phyloP scores from a whole-genome alignment of 306 rosid species.

The Alnus glutinosa region DNA sequence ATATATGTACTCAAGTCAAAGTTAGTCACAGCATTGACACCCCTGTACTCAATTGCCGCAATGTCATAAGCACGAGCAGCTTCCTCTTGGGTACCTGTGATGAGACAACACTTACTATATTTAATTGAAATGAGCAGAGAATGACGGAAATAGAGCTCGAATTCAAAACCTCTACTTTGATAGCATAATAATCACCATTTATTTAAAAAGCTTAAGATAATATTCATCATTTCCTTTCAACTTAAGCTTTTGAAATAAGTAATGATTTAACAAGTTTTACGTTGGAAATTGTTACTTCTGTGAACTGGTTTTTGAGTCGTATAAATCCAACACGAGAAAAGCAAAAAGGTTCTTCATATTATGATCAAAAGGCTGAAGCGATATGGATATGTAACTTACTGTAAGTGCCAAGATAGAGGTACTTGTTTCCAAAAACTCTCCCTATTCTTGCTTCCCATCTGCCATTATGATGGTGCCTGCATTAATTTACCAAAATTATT shows the following conservation, averaged over 20 bases:
- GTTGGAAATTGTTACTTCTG: too few species aligned
- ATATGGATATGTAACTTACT: constrained; percentile 45
- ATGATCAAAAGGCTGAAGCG: background rate
- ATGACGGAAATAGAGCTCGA: too few species aligned
- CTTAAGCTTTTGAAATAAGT: too few species aligned
- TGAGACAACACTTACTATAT: background rate
- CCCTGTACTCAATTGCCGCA: constrained; percentile 91
- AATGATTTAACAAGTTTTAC: too few species aligned
- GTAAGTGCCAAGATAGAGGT: constrained; percentile 91
- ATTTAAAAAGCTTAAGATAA: too few species aligned
- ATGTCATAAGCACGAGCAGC: constrained; percentile 88
- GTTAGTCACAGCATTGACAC: constrained; percentile 85
- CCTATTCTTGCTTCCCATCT: constrained; percentile 99
- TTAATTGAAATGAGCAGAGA: too few species aligned
- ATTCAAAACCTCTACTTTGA: too few species aligned
- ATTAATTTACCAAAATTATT: background rate
- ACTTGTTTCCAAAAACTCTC: constrained; percentile 91
- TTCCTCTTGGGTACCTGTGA: constrained; percentile 81
- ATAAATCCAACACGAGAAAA: too few species aligned
- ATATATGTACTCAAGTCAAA: constrained; percentile 79
- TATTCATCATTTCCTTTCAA: too few species aligned
- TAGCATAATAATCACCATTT: too few species aligned
- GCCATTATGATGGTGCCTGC: constrained; percentile 90
- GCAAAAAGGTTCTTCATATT: too few species aligned
- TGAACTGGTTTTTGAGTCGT: too few species aligned